Evolutionary conservation across 2,329 filamentous ascomycete genomes (phyloP).

Genomic region (Cadophora luteo-olivacea): DNA sequence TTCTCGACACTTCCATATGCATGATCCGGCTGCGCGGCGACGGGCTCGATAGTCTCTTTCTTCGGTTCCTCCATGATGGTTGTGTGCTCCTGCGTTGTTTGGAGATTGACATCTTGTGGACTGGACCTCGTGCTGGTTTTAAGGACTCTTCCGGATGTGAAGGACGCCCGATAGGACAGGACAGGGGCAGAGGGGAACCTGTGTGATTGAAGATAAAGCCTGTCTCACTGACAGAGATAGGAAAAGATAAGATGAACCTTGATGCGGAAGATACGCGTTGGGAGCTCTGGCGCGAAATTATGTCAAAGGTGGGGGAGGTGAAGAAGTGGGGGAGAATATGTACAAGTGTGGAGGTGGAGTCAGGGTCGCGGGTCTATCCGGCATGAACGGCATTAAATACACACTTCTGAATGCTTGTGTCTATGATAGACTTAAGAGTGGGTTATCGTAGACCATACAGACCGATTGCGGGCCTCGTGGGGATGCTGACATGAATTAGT

Average conservation of each 20-base stretch:
- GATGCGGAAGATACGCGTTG: background rate
- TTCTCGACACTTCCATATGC: background rate
- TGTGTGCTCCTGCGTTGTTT: background rate
- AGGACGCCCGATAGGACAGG: too few species aligned
- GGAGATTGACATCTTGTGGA: background rate
- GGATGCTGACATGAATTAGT: too few species aligned
- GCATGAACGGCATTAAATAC: too few species aligned
- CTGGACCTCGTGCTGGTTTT: background rate
- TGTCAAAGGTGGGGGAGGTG: too few species aligned
- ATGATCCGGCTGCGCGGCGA: background rate
- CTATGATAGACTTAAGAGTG: too few species aligned
- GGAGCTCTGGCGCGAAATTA: background rate
- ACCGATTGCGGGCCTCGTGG: too few species aligned
- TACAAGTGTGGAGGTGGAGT: background rate
- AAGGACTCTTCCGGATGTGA: too few species aligned
- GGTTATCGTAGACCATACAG: too few species aligned
- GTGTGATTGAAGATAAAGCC: too few species aligned
- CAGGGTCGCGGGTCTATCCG: background rate
- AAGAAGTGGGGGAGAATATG: background rate
- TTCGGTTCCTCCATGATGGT: background rate
- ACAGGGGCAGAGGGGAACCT: too few species aligned
- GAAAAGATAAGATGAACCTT: background rate
- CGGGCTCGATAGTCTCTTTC: background rate
- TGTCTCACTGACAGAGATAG: too few species aligned
- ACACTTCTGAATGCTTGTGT: too few species aligned